A percentile compares a stretch with the other conserved stretches of the same genome.
Evolutionary conservation across 371 early-diverging fungal species (phyloP).

Genomic region (Mucor sp.): DNA sequence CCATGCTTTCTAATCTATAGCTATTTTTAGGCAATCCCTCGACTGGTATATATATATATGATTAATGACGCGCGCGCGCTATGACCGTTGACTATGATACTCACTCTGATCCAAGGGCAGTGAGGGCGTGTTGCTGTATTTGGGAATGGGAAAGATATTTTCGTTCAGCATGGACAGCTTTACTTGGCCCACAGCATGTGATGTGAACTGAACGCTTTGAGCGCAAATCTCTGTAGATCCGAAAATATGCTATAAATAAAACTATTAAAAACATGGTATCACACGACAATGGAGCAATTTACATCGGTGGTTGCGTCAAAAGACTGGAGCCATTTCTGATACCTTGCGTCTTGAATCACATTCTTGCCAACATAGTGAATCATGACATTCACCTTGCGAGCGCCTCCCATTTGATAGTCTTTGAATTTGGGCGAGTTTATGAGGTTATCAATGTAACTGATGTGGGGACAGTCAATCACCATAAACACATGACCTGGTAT

Average conservation of each 20-base stretch:
- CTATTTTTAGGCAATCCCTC: constrained; percentile 29
- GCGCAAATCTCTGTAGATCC: constrained; percentile 58
- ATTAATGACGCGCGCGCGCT: neutral
- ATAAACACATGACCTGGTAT: constrained; percentile 63
- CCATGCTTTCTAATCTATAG: constrained; percentile 29
- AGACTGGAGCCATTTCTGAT: constrained; percentile 73
- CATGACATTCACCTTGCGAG: constrained; percentile 37
- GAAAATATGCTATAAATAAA: constrained; percentile 63
- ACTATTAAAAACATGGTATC: neutral
- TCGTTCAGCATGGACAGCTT: constrained; percentile 62
- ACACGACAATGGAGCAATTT: constrained; percentile 2
- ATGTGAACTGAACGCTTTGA: constrained; percentile 60
- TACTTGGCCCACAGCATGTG: constrained; percentile 57
- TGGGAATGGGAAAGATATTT: constrained; percentile 68
- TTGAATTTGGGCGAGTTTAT: constrained; percentile 50
- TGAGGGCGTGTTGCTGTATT: constrained; percentile 50
- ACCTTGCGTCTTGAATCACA: constrained; percentile 69
- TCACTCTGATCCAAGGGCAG: constrained; percentile 3
- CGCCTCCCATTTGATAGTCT: constrained; percentile 32
- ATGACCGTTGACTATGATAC: neutral
- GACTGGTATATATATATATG: neutral
- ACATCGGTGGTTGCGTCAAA: constrained; percentile 72
- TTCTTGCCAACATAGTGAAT: constrained; percentile 73
- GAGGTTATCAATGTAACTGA: constrained; percentile 65
- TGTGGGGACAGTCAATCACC: constrained; percentile 84